phyloP scores from a whole-genome alignment of 164 flowering plant genomes.

The Taxillus chinensis region DNA sequence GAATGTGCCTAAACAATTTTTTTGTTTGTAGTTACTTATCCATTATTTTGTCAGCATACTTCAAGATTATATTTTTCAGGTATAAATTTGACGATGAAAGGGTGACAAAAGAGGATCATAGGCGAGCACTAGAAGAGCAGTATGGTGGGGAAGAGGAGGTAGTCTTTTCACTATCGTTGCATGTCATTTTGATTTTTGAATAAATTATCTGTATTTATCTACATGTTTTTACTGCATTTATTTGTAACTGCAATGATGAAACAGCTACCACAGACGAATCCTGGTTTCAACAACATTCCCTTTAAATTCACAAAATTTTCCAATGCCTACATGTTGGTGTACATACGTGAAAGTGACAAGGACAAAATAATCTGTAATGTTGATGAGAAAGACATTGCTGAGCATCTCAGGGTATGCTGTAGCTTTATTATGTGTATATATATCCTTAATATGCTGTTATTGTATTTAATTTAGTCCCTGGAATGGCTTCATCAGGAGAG shows the following conservation, averaged over 20 bases:
- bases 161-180: not conserved
- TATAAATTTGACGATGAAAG: slow-evolving; percentile 40
- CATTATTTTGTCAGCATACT: too few relatives aligned
- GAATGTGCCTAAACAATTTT: too few relatives aligned
- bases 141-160: slow-evolving; percentile 62
- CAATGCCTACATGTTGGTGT: slow-evolving; percentile 62
- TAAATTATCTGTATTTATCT: too few relatives aligned
- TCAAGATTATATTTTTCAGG: not conserved
- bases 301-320: slow-evolving; percentile 50
- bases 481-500: slow-evolving; percentile 23
- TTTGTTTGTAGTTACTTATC: too few relatives aligned
- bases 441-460: too few relatives aligned
- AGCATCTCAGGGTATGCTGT: slow-evolving; percentile 36
- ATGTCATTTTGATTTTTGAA: too few relatives aligned
- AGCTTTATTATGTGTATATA: too few relatives aligned
- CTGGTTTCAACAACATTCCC: slow-evolving; percentile 42
- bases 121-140: slow-evolving; percentile 47
- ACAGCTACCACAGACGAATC: slow-evolving; percentile 48
- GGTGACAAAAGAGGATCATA: slow-evolving; percentile 45
- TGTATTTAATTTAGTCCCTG: not conserved
- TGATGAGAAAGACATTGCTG: slow-evolving; percentile 51
- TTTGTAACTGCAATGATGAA: not conserved
- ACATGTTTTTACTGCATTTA: not conserved
- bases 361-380: slow-evolving; percentile 50
- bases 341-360: slow-evolving; percentile 51